Base-by-base conservation (phyloP, 1,284 basidiomycete genomes). In the Tilletiopsis washingtonensis region DNA sequence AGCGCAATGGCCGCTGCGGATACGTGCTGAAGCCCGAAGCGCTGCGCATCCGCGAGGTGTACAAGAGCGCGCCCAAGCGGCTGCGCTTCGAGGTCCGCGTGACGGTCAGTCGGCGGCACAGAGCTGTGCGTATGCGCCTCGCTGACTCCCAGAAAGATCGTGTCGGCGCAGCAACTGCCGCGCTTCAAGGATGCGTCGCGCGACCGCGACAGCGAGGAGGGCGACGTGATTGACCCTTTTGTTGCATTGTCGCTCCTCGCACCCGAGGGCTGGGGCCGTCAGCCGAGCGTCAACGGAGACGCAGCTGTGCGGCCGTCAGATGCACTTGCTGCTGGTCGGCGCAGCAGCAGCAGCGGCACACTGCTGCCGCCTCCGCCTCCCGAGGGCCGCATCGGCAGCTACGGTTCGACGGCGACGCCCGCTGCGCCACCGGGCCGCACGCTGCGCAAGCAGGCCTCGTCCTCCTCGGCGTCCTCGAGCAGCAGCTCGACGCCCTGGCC, bases 161-260 rank as follows among this genome's bases (percentile, higher is more conserved):
- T 98, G 55, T 96, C 91, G 3, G 93, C 88, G 1, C 91, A 97
- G 74, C 89, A 93, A 67, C 81, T 97, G 0, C 91, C 91, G 5
- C 58, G 66, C 41, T 57, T 61, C 34, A 25, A 46, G 36, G 61
- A 61, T 24, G 45, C 40, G 2, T 45, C 32, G 26, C 23, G 50
- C 4, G 56, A 58, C 3, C 64, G 59, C 45, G 64, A 64, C 17
- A 60, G 50, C 23, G 58, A 63, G 19, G 54, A 53, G n/a, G 56
- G 57, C 20, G 60, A 64, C 23, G 57, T 59, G 0, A 59, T 67
- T 6, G 55, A 63, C 39, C 69, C 69, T 1, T 68, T 62, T 21
- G 63, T 71, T 0, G 48, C 56, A 1, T 45, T 73, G 0, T 51
- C 59, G 7, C 40, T 70, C 21, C 40, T 57, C n/a, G 34, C 60